Percentiles rank a stretch among this genome's conserved stretches.
phyloP scores from a whole-genome alignment of 2,329 filamentous ascomycete species.

The Arthrobotrys pseudoclavata region DNA sequence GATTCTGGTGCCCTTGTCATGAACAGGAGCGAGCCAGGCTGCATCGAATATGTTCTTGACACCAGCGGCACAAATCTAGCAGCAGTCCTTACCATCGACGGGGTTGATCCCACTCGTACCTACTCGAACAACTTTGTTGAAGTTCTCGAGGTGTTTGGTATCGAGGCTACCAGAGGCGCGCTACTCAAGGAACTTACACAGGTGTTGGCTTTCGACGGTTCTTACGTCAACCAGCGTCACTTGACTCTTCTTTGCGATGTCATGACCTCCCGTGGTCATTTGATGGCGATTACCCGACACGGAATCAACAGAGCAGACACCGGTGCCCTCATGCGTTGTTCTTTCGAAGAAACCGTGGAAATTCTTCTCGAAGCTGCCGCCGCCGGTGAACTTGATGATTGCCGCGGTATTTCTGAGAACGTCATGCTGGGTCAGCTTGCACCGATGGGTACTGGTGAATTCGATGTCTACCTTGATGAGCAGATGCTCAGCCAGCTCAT shows the following conservation, averaged over 20 bases:
- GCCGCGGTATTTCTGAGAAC: slow-evolving; percentile 97
- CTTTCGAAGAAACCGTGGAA: slow-evolving; percentile 98
- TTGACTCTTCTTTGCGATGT: slow-evolving; percentile 95
- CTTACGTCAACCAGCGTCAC: slow-evolving; percentile 99
- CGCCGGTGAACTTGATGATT: slow-evolving; percentile 95
- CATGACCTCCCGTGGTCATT: slow-evolving; percentile 93
- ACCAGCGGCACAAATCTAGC: slow-evolving; percentile 90
- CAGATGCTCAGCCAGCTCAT: slow-evolving; percentile 96
- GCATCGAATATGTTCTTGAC: slow-evolving; percentile 95
- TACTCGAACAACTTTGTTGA: slow-evolving; percentile 97
- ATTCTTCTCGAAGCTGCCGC: slow-evolving; percentile 96
- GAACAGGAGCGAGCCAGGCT: slow-evolving; percentile 79
- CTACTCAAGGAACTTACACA: slow-evolving; percentile 89
- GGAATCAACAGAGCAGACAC: slow-evolving; percentile 99
- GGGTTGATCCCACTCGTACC: slow-evolving; percentile 86
- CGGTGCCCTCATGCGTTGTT: slow-evolving; percentile 98
- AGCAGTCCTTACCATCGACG: slow-evolving; percentile 85
- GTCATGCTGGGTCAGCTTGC: slow-evolving; percentile 98
- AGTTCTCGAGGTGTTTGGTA: slow-evolving; percentile 93
- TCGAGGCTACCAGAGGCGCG: slow-evolving; percentile 90
- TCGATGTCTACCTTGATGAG: slow-evolving; percentile 92
- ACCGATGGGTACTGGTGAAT: slow-evolving; percentile 95
- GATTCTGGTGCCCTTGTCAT: slow-evolving; percentile 80
- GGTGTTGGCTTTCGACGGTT: slow-evolving; percentile 97
- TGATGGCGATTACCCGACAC: slow-evolving; percentile 97